Conservation (phyloP, 768 basidiomycete genomes). For the Suillus americanus region DNA sequence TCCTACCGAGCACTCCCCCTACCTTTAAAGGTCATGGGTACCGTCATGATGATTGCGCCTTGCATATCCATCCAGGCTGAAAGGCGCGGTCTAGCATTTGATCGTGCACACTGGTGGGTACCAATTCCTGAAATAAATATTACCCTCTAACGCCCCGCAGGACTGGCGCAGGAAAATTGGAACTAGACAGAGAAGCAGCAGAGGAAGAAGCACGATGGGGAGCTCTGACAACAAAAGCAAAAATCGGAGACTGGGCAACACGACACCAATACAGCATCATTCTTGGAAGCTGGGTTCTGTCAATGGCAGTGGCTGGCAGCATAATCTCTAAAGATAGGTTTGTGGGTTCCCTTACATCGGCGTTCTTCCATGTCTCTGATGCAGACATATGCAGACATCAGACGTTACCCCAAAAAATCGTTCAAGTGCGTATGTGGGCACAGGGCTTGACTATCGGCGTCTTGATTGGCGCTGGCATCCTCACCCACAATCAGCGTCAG, state of each 20-base stretch:
- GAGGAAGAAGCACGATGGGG: slow-evolving; percentile 46
- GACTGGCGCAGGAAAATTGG: slow-evolving; percentile 44
- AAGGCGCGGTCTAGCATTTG: slow-evolving; percentile 62
- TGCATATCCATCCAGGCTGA: slow-evolving; percentile 73
- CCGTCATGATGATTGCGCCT: slow-evolving; percentile 68
- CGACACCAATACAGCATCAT: slow-evolving; percentile 76
- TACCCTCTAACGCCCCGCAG: slow-evolving; percentile 6
- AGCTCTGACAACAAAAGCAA: slow-evolving; percentile 46
- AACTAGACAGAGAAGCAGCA: slow-evolving; percentile 49
- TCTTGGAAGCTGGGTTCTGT: slow-evolving; percentile 71
- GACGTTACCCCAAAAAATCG: slow-evolving; percentile 52
- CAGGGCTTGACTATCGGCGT: slow-evolving; percentile 80
- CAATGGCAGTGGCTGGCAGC: slow-evolving; percentile 61
- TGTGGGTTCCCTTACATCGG: slow-evolving; percentile 25
- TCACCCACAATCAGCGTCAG: slow-evolving; percentile 52
- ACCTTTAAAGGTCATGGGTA: slow-evolving; percentile 67
- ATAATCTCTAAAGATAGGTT: slow-evolving; percentile 66
- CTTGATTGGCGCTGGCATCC: slow-evolving; percentile 65
- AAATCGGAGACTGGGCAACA: slow-evolving; percentile 59
- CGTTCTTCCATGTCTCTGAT: neutral
- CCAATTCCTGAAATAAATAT: neutral
- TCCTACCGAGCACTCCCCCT: slow-evolving; percentile 66
- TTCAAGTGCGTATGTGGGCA: slow-evolving; percentile 89
- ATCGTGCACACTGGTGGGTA: slow-evolving; percentile 3
- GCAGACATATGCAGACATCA: slow-evolving; percentile 34